Evolutionary conservation across 306 rosid species (phyloP).

Genomic region (Acacia melanoxylon): DNA sequence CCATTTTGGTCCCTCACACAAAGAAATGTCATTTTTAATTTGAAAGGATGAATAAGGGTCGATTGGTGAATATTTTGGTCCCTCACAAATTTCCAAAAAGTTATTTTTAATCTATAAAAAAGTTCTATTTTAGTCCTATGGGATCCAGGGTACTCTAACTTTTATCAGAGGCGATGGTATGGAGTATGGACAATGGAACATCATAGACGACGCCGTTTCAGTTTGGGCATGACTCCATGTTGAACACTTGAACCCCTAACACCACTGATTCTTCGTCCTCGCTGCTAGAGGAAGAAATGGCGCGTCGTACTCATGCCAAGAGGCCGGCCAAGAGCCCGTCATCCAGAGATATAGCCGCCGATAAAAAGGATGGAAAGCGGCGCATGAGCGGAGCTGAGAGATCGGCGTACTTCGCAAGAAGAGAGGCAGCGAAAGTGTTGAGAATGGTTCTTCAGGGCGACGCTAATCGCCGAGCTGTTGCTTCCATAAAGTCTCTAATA

Average conservation of each 20-base stretch:
- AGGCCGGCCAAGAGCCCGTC: conserved; percentile 13
- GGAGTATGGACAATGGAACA: not conserved
- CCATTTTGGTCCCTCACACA: too few relatives aligned
- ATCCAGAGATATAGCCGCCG: conserved; percentile 21
- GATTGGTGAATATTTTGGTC: too few relatives aligned
- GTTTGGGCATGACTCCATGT: not conserved
- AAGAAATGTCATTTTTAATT: too few relatives aligned
- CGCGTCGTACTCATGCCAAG: conserved; percentile 20
- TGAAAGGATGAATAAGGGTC: too few relatives aligned
- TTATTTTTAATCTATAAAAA: too few relatives aligned
- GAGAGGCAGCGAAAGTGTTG: conserved; percentile 88
- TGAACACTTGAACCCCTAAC: not conserved
- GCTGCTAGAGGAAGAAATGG: conserved; percentile 26
- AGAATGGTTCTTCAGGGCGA: conserved; percentile 74
- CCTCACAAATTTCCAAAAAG: too few relatives aligned
- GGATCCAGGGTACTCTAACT: too few relatives aligned
- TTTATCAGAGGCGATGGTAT: not conserved
- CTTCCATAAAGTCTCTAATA: conserved; percentile 85
- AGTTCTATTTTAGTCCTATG: too few relatives aligned
- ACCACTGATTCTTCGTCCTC: not conserved
- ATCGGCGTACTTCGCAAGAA: conserved; percentile 73
- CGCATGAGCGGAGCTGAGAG: conserved; percentile 61
- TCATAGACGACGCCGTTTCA: not conserved
- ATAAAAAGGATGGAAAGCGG: conserved; percentile 22
- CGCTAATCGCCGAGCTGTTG: conserved; percentile 77